phyloP scores from a whole-genome alignment of 192 early-diverging fungal genomes.

The Backusella tuberculispora region DNA sequence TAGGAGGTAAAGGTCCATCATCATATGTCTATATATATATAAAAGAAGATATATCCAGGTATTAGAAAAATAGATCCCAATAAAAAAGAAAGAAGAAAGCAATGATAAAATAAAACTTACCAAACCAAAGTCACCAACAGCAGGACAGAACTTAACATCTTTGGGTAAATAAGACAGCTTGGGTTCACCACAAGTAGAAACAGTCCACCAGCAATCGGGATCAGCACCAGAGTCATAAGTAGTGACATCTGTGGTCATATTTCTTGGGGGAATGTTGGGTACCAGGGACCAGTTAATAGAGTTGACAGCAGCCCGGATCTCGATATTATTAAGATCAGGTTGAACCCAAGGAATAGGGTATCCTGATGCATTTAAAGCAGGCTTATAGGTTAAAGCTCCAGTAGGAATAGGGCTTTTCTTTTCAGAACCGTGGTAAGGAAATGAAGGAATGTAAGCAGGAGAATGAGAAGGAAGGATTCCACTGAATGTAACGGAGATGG shows the following conservation, averaged over 20 bases:
- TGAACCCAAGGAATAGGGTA: constrained; percentile 39
- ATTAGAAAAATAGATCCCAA: not conserved
- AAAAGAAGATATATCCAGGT: not conserved
- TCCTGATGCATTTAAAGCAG: constrained; percentile 12
- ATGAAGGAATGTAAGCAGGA: constrained; percentile 14
- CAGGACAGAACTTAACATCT: constrained; percentile 38
- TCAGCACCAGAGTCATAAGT: constrained; percentile 31
- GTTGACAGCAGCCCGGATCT: constrained; percentile 30
- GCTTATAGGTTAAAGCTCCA: not conserved
- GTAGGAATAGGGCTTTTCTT: not conserved
- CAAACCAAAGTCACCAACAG: constrained; percentile 24
- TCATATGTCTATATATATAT: constrained; percentile 30
- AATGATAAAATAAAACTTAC: not conserved
- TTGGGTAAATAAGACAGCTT: constrained; percentile 36
- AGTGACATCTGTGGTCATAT: constrained; percentile 27
- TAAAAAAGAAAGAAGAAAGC: not conserved
- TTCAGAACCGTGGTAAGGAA: not conserved
- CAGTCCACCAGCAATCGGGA: constrained; percentile 34
- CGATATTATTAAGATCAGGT: constrained; percentile 39
- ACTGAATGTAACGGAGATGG: not conserved
- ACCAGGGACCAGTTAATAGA: constrained; percentile 37
- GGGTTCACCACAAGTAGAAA: constrained; percentile 29
- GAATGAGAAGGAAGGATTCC: not conserved
- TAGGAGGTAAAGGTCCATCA: constrained; percentile 39
- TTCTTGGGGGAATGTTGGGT: constrained; percentile 28